A percentile compares a stretch with the other conserved stretches of the same genome.
Evolutionary conservation across 352 stramenopile genomes (phyloP).

Genomic region (Pythium folliculosum): DNA sequence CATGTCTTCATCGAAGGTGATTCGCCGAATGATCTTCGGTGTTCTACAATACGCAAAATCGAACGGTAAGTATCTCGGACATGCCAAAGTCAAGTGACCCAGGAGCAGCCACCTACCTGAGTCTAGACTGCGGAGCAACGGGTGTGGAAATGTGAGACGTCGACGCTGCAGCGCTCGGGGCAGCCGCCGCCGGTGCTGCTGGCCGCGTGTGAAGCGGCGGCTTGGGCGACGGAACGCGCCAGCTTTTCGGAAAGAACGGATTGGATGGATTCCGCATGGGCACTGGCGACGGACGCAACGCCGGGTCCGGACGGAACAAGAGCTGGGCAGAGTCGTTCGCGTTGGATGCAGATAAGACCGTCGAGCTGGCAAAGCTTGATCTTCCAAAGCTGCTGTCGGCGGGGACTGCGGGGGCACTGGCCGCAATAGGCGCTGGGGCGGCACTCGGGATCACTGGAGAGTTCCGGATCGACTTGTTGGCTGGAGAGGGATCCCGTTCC

Average conservation of each 20-base stretch:
- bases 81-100: neutral
- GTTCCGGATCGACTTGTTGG: neutral
- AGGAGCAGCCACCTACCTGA: constrained; percentile 2
- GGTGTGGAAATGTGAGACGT: constrained; percentile 13
- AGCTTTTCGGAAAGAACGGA: neutral
- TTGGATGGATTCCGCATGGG: neutral
- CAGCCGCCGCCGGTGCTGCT: neutral
- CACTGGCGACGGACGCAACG: constrained; percentile 6
- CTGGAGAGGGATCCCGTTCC: constrained; percentile 4
- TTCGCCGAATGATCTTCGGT: constrained; percentile 38
- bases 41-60: constrained; percentile 20
- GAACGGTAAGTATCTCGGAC: neutral
- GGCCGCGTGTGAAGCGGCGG: constrained; percentile 17
- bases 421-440: neutral
- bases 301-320: constrained; percentile 5
- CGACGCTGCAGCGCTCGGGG: neutral
- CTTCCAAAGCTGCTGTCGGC: neutral
- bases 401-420: neutral
- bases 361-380: neutral
- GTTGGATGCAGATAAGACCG: neutral
- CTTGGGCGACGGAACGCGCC: constrained; percentile 20
- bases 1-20: constrained; percentile 49
- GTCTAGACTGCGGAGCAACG: constrained; percentile 9
- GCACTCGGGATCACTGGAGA: neutral
- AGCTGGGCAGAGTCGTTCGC: neutral